Evolutionary conservation across 257 asterid species (phyloP), one percentile per base, ranked within the genome.

Genomic region (Fraxinus quadrangulata): DNA sequence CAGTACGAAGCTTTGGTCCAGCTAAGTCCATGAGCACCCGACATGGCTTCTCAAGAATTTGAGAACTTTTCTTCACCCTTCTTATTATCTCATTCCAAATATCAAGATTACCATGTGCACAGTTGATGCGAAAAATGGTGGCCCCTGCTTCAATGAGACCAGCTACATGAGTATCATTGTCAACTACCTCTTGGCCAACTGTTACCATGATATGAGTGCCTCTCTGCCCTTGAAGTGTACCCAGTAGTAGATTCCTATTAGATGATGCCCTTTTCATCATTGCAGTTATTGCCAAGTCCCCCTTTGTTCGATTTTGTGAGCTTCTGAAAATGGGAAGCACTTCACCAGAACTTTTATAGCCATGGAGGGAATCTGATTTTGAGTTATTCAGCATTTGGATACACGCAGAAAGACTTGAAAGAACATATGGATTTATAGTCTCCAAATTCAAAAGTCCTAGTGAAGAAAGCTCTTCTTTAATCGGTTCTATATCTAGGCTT

Each of bases 1-100:
- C 94, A 26, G 94, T 91, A 75, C 96, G 86, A 81, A 91, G 87
- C 90, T 91, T 91, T 33, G 94, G 96, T 74, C 96, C 96, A 79
- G 96, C 94, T 77, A 91, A 86, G 86, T 91, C 96, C 96, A 91
- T 91, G 81, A 91, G 88, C 70, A 91, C 76, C 78, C 86, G 89
- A 83, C 94, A 89, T 26, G 94, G 96, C 80, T 91, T 91, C 84
- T 91, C 96, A 37, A 91, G 87, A 79, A 80, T 83, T 17, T 70
- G 88, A 77, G 96, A 86, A 77, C 82, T 81, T 72, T 72, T 82
- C 81, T 82, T 91, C 72, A 89, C 88, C 59, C 70, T 81, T 70
- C 77, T 80, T 71, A 89, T 82, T 56, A 91, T 89, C 82, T 88
- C 86, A 73, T 84, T 85, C 96, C 96, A 91, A 72, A 67, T 19